phyloP scores from a whole-genome alignment of 257 asterid genomes.

The Haberlea rhodopensis region DNA sequence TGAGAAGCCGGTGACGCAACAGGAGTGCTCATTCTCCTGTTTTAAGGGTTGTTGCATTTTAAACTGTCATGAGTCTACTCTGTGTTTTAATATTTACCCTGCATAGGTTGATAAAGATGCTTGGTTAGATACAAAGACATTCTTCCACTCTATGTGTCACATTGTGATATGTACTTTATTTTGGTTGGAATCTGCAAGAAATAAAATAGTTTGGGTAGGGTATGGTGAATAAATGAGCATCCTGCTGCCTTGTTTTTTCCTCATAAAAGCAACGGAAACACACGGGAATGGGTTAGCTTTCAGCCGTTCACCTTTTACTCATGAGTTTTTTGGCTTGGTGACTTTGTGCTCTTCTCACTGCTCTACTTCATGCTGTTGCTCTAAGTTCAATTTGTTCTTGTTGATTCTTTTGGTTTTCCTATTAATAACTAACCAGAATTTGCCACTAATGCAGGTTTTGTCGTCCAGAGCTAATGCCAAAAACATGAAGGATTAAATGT shows the following conservation, averaged over 20 bases:
- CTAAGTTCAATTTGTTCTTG: too few relatives aligned
- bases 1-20: too few relatives aligned
- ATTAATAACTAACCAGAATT: background rate
- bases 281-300: too few relatives aligned
- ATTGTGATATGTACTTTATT: background rate
- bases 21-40: too few relatives aligned
- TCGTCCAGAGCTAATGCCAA: background rate
- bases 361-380: background rate
- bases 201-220: background rate
- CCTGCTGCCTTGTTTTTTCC: background rate
- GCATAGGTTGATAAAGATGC: background rate
- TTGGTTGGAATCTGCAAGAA: background rate
- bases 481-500: background rate
- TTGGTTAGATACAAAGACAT: background rate
- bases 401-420: background rate
- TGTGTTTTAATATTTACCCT: too few relatives aligned
- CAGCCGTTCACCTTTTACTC: background rate
- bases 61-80: too few relatives aligned
- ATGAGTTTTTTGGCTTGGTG: background rate
- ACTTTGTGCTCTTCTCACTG: background rate
- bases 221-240: background rate
- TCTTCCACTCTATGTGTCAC: background rate
- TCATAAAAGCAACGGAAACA: too few relatives aligned
- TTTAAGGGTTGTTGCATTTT: too few relatives aligned
- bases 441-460: background rate